These are phyloP conservation scores for Bacterosira constricta DNA, from an alignment of 108 stramenopile species.

Conservation along the genomic window DNA sequence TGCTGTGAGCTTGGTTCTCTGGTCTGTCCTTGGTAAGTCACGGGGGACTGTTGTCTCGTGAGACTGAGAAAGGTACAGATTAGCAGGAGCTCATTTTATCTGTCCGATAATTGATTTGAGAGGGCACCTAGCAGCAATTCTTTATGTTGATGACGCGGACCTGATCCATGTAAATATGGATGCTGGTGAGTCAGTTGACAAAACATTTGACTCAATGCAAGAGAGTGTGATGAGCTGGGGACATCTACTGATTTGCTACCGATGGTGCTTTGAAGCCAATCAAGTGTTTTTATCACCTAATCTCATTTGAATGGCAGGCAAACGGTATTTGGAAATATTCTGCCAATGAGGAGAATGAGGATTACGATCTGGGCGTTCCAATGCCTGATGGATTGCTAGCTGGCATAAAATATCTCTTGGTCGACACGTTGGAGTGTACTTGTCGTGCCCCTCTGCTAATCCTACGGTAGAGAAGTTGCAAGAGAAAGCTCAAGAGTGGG, in stretches of 20 bases:
- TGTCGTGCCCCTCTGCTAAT: background rate
- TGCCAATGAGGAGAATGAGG: background rate
- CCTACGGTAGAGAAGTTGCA: background rate
- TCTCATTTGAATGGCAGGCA: background rate
- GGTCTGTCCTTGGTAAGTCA: too few relatives aligned
- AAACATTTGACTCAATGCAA: too few relatives aligned
- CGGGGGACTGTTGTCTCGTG: too few relatives aligned
- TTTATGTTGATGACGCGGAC: too few relatives aligned
- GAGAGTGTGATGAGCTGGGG: slow-evolving; percentile 3
- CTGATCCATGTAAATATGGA: too few relatives aligned
- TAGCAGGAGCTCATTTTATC: background rate
- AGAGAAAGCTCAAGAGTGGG: background rate
- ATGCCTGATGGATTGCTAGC: background rate
- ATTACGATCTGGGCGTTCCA: background rate
- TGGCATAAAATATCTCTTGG: too few relatives aligned
- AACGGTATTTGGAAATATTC: background rate
- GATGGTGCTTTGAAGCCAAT: background rate
- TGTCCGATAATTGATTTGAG: background rate
- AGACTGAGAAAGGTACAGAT: too few relatives aligned
- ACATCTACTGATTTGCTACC: background rate
- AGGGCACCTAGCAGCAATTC: background rate
- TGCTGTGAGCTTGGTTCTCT: too few relatives aligned
- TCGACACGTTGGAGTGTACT: background rate
- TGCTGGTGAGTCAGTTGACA: too few relatives aligned
- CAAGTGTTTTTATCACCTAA: slow-evolving; percentile 2